These are phyloP conservation scores for Auxenochlorella pyrenoidosa DNA, from an alignment of 139 green algal genomes.

Conservation along the genomic window DNA sequence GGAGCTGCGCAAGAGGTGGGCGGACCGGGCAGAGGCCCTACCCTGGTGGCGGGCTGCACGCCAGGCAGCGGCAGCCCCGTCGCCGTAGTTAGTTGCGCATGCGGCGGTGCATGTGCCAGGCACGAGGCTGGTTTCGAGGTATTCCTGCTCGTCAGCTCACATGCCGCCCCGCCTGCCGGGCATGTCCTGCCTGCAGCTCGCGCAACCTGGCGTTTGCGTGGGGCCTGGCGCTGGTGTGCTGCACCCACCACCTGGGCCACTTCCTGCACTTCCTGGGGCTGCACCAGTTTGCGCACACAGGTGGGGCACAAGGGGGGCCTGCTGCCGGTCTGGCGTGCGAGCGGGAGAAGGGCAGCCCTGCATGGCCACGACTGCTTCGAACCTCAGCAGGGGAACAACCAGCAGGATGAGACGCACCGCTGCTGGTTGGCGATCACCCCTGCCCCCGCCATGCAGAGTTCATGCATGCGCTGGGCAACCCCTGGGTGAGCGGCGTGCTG, in stretches of 20 bases:
- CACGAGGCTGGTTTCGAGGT: no score
- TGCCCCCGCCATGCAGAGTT: constrained; percentile 21
- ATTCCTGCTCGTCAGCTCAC: no score
- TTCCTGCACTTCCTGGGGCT: constrained; percentile 64
- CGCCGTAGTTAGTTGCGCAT: no score
- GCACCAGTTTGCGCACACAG: constrained; percentile 55
- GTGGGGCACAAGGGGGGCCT: neutral
- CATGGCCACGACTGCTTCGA: no score
- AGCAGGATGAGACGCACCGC: no score
- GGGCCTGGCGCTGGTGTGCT: constrained; percentile 83
- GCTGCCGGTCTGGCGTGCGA: neutral
- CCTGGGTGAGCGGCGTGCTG: constrained; percentile 69
- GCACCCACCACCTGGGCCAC: constrained; percentile 87
- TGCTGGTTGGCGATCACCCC: neutral
- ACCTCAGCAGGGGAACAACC: neutral
- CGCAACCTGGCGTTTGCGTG: constrained; percentile 77
- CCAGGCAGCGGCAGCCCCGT: no score
- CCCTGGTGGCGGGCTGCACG: no score
- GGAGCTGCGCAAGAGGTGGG: constrained; percentile 61
- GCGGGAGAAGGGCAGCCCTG: no score
- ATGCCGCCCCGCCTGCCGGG: no score
- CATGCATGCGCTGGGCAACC: constrained; percentile 71
- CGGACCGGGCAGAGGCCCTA: neutral
- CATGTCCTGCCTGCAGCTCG: constrained; percentile 23
- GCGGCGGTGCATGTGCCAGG: no score